Evolutionary conservation across 257 asterid genomes (phyloP).

Genomic region (Agastache rugosa): DNA sequence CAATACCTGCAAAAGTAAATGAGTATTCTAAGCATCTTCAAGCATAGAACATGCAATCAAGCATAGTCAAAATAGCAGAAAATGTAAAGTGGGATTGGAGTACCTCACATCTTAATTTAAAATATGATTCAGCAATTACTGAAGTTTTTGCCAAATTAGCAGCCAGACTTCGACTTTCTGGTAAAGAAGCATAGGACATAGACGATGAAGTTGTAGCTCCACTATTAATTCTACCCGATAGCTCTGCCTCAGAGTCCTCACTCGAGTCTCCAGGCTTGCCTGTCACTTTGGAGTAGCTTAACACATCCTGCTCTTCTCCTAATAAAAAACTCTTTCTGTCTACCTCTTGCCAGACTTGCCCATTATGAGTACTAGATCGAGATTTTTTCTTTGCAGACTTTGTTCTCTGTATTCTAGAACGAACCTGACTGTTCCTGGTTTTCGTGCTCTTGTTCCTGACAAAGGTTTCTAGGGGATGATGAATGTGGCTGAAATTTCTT

Average conservation of each 20-base stretch:
- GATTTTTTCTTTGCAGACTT: constrained; percentile 73
- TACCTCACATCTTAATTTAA: constrained; percentile 94
- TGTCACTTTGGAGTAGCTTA: constrained; percentile 52
- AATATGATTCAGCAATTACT: constrained; percentile 69
- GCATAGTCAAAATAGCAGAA: constrained; percentile 29
- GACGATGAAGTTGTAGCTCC: constrained; percentile 80
- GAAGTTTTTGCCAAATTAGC: constrained; percentile 68
- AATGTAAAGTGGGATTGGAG: constrained; percentile 30
- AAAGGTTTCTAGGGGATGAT: constrained; percentile 90
- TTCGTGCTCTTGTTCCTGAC: constrained; percentile 61
- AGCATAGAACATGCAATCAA: constrained; percentile 38
- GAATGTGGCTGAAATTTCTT: constrained; percentile 75
- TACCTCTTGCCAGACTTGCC: constrained; percentile 84
- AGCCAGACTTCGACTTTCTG: constrained; percentile 60
- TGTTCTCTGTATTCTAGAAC: constrained; percentile 52
- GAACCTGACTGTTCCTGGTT: constrained; percentile 52
- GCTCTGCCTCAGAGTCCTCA: constrained; percentile 83
- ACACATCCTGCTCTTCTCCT: constrained; percentile 79
- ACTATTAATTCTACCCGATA: constrained; percentile 58
- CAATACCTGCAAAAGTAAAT: constrained; percentile 65
- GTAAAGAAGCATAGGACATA: constrained; percentile 63
- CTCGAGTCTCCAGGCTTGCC: constrained; percentile 61
- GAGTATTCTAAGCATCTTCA: constrained; percentile 31
- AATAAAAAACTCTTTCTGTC: constrained; percentile 72
- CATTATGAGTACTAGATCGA: constrained; percentile 56